Conservation (phyloP, 1,139 yeast species). For the Pneumocystis jirovecii region DNA sequence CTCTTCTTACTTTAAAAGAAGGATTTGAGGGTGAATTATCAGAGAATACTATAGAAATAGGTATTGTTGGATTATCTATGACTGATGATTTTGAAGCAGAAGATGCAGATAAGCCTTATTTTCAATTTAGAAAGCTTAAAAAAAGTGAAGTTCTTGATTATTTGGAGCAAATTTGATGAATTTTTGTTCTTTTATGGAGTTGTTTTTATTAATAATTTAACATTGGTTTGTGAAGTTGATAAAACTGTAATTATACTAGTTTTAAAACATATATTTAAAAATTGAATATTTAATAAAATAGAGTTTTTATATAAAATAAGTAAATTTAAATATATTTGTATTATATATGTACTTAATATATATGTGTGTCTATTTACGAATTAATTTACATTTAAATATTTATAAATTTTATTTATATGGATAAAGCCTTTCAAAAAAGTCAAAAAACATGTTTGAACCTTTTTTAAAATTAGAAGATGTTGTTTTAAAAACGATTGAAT, state of each 20-base stretch:
- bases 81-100: conserved; percentile 6
- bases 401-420: background rate
- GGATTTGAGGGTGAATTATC: conserved; percentile 96
- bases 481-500: background rate
- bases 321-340: background rate
- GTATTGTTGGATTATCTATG: conserved; percentile 34
- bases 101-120: conserved; percentile 74
- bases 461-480: background rate
- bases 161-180: conserved; percentile 34
- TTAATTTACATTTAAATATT: background rate
- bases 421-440: background rate
- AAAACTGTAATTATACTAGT: background rate
- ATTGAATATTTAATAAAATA: background rate
- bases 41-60: conserved; percentile 90
- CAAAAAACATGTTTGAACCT: background rate
- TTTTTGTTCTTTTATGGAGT: background rate
- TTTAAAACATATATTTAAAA: background rate
- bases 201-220: background rate
- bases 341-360: background rate
- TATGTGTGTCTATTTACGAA: background rate
- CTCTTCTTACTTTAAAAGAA: conserved; percentile 84
- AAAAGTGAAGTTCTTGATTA: conserved; percentile 92
- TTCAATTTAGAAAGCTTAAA: conserved; percentile 69
- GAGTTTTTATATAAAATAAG: background rate
- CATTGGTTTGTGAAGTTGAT: background rate